Evolutionary conservation across 148 eudicot genomes (phyloP).

Genomic region (Vaccinium myrtillus): DNA sequence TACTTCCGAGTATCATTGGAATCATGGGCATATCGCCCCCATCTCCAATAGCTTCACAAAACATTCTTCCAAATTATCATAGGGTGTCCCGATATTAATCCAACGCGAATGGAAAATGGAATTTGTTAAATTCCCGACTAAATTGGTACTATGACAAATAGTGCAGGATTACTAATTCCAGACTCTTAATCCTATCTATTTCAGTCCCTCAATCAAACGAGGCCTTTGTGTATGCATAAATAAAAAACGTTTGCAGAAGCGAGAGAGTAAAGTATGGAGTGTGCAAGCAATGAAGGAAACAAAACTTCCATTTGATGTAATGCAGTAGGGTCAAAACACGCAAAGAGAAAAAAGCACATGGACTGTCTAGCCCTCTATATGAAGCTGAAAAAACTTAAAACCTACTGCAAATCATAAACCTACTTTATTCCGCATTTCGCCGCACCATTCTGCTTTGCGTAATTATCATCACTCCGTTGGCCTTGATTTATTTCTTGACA

Average conservation of each 20-base stretch:
- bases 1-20: too few relatives aligned
- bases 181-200: too few relatives aligned
- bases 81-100: too few relatives aligned
- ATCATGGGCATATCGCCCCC: background rate
- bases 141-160: too few relatives aligned
- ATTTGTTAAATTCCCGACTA: too few relatives aligned
- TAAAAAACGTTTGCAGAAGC: background rate
- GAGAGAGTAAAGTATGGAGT: background rate
- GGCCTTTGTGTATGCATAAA: background rate
- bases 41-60: background rate
- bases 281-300: background rate
- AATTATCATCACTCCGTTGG: background rate
- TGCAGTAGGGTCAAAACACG: background rate
- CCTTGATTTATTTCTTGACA: background rate
- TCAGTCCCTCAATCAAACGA: too few relatives aligned
- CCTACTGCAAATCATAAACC: background rate
- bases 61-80: background rate
- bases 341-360: background rate
- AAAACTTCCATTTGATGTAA: slow-evolving; percentile 3
- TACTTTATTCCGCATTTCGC: background rate
- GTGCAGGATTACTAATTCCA: too few relatives aligned
- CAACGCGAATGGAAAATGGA: too few relatives aligned
- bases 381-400: background rate
- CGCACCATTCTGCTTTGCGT: background rate
- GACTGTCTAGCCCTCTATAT: background rate